Conservation (phyloP, 2,329 filamentous ascomycete species). For the Colletotrichum sp. region DNA sequence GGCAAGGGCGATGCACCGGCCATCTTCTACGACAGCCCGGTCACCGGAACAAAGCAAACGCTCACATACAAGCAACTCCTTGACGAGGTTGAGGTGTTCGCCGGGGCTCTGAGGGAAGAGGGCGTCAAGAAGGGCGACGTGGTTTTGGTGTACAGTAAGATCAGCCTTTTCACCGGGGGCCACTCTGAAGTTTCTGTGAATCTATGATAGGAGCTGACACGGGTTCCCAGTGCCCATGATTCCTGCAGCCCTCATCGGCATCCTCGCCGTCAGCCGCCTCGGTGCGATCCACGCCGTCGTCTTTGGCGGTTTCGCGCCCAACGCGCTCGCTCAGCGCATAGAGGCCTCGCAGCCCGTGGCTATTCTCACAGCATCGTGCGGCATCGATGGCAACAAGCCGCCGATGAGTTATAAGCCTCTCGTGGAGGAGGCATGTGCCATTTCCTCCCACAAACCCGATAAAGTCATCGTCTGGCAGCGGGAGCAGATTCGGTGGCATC, state of each 20-base stretch:
- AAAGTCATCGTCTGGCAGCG: conserved; percentile 86
- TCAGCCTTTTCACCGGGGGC: conserved; percentile 3
- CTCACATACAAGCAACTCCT: conserved; percentile 79
- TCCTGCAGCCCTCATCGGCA: conserved; percentile 83
- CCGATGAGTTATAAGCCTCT: conserved; percentile 79
- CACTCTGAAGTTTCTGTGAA: background rate
- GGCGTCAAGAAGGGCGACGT: conserved; percentile 85
- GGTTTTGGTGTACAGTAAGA: conserved; percentile 84
- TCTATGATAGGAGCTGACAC: background rate
- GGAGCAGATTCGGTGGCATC: conserved; percentile 76
- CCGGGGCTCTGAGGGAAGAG: conserved; percentile 81
- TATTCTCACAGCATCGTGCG: conserved; percentile 89
- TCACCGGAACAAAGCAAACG: conserved; percentile 73
- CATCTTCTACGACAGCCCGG: conserved; percentile 88
- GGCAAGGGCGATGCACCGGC: conserved; percentile 78
- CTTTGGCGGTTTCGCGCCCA: conserved; percentile 88
- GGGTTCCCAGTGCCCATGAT: conserved; percentile 88
- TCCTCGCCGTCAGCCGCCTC: conserved; percentile 79
- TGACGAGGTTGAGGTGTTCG: conserved; percentile 80
- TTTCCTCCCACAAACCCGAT: conserved; percentile 73
- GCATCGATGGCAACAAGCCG: conserved; percentile 85
- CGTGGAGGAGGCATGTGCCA: conserved; percentile 73
- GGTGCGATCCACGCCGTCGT: conserved; percentile 92
- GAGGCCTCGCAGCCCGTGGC: conserved; percentile 78
- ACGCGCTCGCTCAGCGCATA: conserved; percentile 85